A percentile compares a stretch with the other conserved stretches of the same genome.
Evolutionary conservation across 2,329 filamentous ascomycete genomes (phyloP).

Genomic region (Bisporella sp.): DNA sequence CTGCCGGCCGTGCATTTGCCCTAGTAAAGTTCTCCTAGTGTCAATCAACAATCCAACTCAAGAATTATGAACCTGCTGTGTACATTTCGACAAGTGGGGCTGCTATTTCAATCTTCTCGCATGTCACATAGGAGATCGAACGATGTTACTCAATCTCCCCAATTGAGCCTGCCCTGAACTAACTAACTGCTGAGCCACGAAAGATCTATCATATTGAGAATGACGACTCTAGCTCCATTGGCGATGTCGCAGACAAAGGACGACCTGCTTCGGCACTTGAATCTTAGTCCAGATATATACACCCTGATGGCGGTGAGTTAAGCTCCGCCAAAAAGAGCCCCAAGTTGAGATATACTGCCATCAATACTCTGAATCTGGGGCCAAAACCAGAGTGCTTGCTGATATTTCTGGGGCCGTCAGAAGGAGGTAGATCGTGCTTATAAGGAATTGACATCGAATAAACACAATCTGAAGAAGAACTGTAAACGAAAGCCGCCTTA

Average conservation of each 20-base stretch:
- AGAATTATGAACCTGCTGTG: too few species aligned
- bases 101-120: too few species aligned
- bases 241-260: conserved; percentile 27
- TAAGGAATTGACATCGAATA: conserved; percentile 23
- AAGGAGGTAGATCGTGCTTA: conserved; percentile 27
- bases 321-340: not conserved
- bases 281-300: conserved; percentile 21
- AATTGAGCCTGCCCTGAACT: too few species aligned
- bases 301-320: conserved; percentile 25
- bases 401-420: conserved; percentile 11
- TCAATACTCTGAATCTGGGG: not conserved
- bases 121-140: not conserved
- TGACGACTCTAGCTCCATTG: conserved; percentile 15
- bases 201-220: conserved; percentile 1
- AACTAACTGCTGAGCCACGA: not conserved
- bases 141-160: too few species aligned
- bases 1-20: too few species aligned
- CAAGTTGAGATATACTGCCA: too few species aligned
- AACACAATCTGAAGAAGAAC: conserved; percentile 23
- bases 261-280: conserved; percentile 22
- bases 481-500: conserved; percentile 24
- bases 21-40: too few species aligned
- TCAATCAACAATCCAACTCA: too few species aligned
- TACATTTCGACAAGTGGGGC: too few species aligned
- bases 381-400: conserved; percentile 16